Base-by-base conservation (phyloP, 1,284 basidiomycete species). In the Microbotryum violaceum region DNA sequence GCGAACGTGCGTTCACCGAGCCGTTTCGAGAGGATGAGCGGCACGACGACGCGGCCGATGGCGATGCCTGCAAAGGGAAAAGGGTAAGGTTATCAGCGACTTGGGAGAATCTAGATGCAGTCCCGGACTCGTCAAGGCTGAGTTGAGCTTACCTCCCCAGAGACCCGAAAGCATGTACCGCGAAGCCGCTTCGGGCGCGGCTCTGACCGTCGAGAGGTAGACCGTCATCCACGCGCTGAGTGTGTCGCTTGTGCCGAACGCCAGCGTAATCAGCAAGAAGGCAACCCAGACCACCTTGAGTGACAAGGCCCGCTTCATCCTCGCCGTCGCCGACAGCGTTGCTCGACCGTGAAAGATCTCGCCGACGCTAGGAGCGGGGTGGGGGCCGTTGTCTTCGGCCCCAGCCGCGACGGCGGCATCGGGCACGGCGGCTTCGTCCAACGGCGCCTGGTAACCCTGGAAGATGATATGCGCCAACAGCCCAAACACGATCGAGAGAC, bases 141-240 rank as follows among this genome's bases (percentile, higher is more conserved):
- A 10, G 9, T 2, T 31, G 9, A 49, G 53, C 59, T 42, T 16
- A 57, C 64, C 61, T 33, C 46, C 61, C 64, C 64, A 65, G 1
- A 63, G 12, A 12, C 64, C 64, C 0, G 56, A 44, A 20, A 69
- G 57, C n/a, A 61, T 47, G 59, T 63, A 69, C 4, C 67, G 60
- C 5, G 65, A 63, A 1, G 61, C 59, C 7, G 62, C 64, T 44
- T 60, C 58, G 6, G 62, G 62, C 2, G 53, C 49, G 1, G 29
- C 33, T 1, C 63, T 48, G 45, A 61, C 62, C 50, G 57, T 23
- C 4, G 60, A 46, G 46, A 65, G 33, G 59, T 59, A 69, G 6
- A 61, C 63, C 31, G 66, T 63, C 51, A 64, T 59, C 67, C 67
- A 69, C 0, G 61, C 65, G 3, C 55, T 58, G 20, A 69, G 54